A percentile compares a stretch with the other conserved stretches of the same genome.
These are phyloP conservation scores for Beauveria brongniartii DNA, from an alignment of 2,329 filamentous ascomycete species.

Conservation along the genomic window DNA sequence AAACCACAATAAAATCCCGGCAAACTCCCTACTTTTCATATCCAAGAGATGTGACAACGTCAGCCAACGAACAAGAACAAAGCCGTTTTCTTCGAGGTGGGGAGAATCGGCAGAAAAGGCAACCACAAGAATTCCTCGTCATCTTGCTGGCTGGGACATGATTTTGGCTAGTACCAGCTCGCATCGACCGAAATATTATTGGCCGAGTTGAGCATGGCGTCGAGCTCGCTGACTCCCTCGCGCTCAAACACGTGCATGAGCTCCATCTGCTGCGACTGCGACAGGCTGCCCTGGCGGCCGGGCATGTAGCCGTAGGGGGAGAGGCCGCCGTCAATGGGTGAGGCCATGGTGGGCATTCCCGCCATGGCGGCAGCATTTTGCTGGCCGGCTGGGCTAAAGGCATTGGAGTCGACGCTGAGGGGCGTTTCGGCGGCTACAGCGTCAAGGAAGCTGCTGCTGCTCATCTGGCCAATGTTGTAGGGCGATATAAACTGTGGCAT, in stretches of 20 bases:
- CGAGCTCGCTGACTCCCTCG: constrained; percentile 55
- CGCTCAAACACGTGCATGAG: constrained; percentile 73
- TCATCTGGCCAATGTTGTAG: constrained; percentile 38
- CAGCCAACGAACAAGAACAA: background rate
- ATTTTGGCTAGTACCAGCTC: constrained; percentile 23
- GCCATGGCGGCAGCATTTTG: constrained; percentile 1
- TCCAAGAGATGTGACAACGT: too few species aligned
- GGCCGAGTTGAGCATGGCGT: constrained; percentile 45
- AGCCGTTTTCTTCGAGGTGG: background rate
- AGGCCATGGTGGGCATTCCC: constrained; percentile 23
- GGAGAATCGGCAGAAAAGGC: background rate
- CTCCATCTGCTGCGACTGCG: constrained; percentile 73
- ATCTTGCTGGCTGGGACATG: background rate
- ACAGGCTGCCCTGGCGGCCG: constrained; percentile 60
- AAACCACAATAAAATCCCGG: too few species aligned
- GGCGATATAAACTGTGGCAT: constrained; percentile 46
- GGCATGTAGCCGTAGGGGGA: constrained; percentile 21
- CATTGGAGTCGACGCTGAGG: constrained; percentile 20
- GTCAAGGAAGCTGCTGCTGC: constrained; percentile 32
- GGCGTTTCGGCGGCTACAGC: constrained; percentile 17
- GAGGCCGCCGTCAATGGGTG: constrained; percentile 10
- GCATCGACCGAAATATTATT: constrained; percentile 20
- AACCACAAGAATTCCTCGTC: background rate
- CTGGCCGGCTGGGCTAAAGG: constrained; percentile 21
- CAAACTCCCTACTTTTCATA: too few species aligned